Evolutionary conservation across 768 basidiomycete species (phyloP).

Genomic region (Mycena maculata): DNA sequence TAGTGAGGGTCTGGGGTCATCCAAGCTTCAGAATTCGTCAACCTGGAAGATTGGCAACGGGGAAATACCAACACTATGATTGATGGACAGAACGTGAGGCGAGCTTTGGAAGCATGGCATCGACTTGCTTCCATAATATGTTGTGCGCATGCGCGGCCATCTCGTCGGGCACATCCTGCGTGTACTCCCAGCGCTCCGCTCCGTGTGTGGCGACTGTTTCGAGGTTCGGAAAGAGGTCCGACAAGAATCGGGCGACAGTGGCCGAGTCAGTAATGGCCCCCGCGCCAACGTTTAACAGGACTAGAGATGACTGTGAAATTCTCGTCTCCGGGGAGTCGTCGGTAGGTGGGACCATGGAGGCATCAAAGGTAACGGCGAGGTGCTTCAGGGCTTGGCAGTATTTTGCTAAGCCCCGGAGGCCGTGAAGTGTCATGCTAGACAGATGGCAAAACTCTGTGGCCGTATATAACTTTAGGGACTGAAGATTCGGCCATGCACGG

Average conservation of each 20-base stretch:
- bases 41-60: too few relatives aligned
- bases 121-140: too few relatives aligned
- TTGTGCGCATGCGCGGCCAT: too few relatives aligned
- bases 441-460: too few relatives aligned
- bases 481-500: too few relatives aligned
- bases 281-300: not conserved
- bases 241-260: not conserved
- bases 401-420: not conserved
- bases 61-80: too few relatives aligned
- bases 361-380: not conserved
- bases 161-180: too few relatives aligned
- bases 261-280: not conserved
- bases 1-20: not conserved
- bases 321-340: not conserved
- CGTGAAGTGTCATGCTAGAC: not conserved
- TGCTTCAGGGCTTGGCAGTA: not conserved
- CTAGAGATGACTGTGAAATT: not conserved
- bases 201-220: not conserved
- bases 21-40: not conserved
- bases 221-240: not conserved
- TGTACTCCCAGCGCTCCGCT: too few relatives aligned
- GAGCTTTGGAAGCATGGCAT: too few relatives aligned
- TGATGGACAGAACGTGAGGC: too few relatives aligned
- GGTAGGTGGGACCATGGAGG: not conserved
- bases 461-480: too few relatives aligned